Evolutionary conservation across 1,139 yeast species (phyloP), one percentile per base, ranked within the genome.

Genomic region (Torulaspora pretoriensis): DNA sequence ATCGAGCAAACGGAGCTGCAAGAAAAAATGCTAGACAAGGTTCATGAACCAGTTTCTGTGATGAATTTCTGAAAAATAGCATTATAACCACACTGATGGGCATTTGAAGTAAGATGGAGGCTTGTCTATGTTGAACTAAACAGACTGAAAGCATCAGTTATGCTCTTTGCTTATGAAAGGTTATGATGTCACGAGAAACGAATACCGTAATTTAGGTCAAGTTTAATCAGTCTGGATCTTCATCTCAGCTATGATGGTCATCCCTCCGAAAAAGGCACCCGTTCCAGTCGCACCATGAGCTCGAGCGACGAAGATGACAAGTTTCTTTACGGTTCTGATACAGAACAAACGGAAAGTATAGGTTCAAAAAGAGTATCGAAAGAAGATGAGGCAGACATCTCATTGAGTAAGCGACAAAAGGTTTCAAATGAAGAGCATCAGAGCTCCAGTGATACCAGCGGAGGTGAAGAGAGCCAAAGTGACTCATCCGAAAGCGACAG

Each of bases 281-380:
- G 5, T 19, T 19, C 22, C 22, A 5, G 22, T 6, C 7, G 5
- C 22, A 19, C 7, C 22, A 61, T 59, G 64, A 58, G 55, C 35
- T 59, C 64, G n/a, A 59, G 60, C 46, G 68, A 61, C 48, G 92
- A 85, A 50, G 96, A 87, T 55, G 96, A 88, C 61, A 92, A 83
- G 42, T 88, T 80, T 64, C 77, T 88, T 46, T 88, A 88, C 61
- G 95, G 95, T 3, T 78, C 85, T 2, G 92, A 81, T 45, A 78
- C 73, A n/a, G 77, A 73, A 32, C 68, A 62, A 8, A 33, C 36
- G 26, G 38, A 34, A 10, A 9, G 17, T 10, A 27, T 32, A 2
- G 45, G 45, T 10, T 53, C 49, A 4, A 46, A 43, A 12, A 60
- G 59, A 24, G 56, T 50, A 19, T 57, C 47, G 7, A 57, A 51